Base-by-base conservation (phyloP, 805 yeast species). In the Candida takata region DNA sequence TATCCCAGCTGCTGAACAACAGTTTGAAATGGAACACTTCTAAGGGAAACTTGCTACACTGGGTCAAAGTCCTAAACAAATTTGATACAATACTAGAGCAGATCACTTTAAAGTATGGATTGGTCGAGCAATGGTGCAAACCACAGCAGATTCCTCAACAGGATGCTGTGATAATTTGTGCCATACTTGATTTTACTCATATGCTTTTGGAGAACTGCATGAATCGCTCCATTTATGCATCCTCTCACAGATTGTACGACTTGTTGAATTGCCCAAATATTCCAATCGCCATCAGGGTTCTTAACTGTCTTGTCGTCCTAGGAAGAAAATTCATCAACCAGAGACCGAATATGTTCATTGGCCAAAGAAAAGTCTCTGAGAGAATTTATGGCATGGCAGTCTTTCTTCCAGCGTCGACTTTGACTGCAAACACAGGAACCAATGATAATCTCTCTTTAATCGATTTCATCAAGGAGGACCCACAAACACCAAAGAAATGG, bases 41-140 rank as follows among this genome's bases (percentile, higher is more conserved):
- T 8, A 65, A 76, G 41, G 84, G 82, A 25, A 82, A 84, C 47
- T 58, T 90, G 24, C 70, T 70, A 41, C 79, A 78, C 40, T 88
- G 95, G 92, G 72, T 84, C 20, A 71, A 80, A 0, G 75, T 84
- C 2, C 63, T 90, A 47, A 82, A 86, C 55, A 66, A 79, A 47
- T 75, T 88, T 51, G 96, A 88, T 53, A 69, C 64, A 10, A 67
- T 84, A 6, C 61, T 84, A 35, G 82, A 77, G 34, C 47, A 50
- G 4, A 61, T 70, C 16, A 70, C 82, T 12, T 59, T 59, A 7
- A 74, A 74, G 41, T 81, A 84, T 49, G 58, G 55, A 24, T 57
- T 78, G 35, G 67, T 63, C 24, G 64, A 65, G 11, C 70, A 69
- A 14, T 48, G 58, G 35, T 70, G 75, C 4, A 67, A 58, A 29